Evolutionary conservation across 495 filamentous ascomycete species (phyloP).

Genomic region (Bryoglossum gracile): DNA sequence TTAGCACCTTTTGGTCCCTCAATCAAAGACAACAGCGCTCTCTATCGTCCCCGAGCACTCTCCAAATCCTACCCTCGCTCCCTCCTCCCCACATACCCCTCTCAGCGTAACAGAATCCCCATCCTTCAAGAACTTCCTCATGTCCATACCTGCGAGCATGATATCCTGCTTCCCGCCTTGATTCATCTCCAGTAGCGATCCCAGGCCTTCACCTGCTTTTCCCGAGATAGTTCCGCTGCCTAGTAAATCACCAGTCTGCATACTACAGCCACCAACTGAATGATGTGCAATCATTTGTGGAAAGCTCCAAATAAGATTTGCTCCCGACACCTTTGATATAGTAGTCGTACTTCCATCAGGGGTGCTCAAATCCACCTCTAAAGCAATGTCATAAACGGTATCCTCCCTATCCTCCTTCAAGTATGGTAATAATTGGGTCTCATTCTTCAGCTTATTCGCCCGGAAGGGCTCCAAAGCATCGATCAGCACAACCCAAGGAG

Average conservation of each 20-base stretch:
- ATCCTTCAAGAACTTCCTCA: constrained; percentile 74
- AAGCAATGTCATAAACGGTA: constrained; percentile 64
- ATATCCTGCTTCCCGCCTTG: constrained; percentile 57
- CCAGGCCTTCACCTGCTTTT: constrained; percentile 48
- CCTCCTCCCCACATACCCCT: constrained; percentile 56
- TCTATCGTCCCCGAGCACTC: constrained; percentile 50
- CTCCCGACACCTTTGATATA: constrained; percentile 56
- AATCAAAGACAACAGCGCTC: constrained; percentile 32
- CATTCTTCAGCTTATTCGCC: constrained; percentile 51
- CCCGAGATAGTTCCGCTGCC: constrained; percentile 90
- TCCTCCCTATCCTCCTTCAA: constrained; percentile 56
- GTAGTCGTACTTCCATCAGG: constrained; percentile 55
- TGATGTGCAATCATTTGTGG: constrained; percentile 94
- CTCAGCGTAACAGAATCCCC: constrained; percentile 71
- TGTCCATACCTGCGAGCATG: constrained; percentile 59
- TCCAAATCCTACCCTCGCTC: constrained; percentile 63
- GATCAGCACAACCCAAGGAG: constrained; percentile 78
- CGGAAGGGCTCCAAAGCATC: constrained; percentile 73
- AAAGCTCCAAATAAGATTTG: constrained; percentile 83
- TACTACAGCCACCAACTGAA: constrained; percentile 73
- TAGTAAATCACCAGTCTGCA: constrained; percentile 76
- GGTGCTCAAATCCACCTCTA: constrained; percentile 65
- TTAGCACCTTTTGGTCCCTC: constrained; percentile 21
- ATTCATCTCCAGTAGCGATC: constrained; percentile 78
- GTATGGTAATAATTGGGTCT: constrained; percentile 59